A percentile compares a stretch with the other conserved stretches of the same genome.
Conservation (phyloP, 1,284 basidiomycete genomes). For the Microbotryum violaceum region DNA sequence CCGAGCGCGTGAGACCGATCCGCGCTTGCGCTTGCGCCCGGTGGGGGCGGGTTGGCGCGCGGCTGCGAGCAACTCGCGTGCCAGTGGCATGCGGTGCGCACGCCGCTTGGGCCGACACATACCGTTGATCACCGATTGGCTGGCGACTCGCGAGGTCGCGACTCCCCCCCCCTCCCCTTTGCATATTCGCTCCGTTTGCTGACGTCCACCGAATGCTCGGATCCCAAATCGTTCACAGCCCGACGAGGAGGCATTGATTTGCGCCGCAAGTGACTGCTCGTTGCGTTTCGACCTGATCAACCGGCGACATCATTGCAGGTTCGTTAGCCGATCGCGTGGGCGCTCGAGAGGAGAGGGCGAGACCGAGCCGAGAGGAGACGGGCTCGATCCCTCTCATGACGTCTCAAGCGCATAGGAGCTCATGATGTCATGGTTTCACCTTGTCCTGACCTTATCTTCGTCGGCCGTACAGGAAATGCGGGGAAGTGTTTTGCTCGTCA, state of each 20-base stretch:
- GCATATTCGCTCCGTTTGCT: neutral
- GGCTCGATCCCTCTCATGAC: neutral
- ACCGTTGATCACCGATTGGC: neutral
- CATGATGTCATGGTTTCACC: neutral
- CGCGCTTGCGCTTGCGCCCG: neutral
- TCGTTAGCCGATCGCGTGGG: neutral
- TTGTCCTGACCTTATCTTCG: neutral
- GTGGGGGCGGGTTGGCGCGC: neutral
- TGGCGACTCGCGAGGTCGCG: neutral
- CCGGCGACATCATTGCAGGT: conserved; percentile 3
- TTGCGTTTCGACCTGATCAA: neutral
- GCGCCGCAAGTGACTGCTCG: neutral
- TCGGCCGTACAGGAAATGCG: neutral
- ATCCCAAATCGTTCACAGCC: neutral
- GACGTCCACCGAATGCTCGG: too few species aligned
- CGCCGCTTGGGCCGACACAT: neutral
- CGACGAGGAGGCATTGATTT: conserved; percentile 5
- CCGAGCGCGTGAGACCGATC: too few species aligned
- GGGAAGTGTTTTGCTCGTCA: conserved; percentile 3
- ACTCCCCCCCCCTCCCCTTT: neutral
- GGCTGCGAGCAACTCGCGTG: neutral
- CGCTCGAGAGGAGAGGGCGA: neutral
- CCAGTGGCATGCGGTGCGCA: neutral
- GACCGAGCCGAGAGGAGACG: neutral
- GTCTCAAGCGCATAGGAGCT: neutral